A percentile compares a stretch with the other conserved stretches of the same genome.
phyloP scores from a whole-genome alignment of 148 eudicot genomes.

The Hydrangea macrophylla region DNA sequence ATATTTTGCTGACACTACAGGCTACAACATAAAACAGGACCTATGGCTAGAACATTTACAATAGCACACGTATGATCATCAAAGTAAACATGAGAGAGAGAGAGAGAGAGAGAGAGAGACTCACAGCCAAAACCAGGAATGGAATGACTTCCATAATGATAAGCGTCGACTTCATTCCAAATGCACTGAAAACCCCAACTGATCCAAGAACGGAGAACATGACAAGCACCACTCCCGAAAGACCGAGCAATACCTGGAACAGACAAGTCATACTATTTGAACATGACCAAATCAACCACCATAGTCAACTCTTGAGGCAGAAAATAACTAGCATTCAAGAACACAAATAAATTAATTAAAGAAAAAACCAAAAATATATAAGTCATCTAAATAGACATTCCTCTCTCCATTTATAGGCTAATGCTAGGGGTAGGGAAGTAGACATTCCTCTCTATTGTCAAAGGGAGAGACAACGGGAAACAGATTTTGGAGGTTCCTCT shows the following conservation, averaged over 20 bases:
- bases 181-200: slow-evolving; percentile 95
- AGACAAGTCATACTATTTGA: slow-evolving; percentile 3
- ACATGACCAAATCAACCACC: not conserved
- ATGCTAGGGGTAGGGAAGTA: too few relatives aligned
- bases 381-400: too few relatives aligned
- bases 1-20: not conserved
- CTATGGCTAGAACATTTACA: not conserved
- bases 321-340: not conserved
- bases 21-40: not conserved
- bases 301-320: not conserved
- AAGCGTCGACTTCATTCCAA: slow-evolving; percentile 96
- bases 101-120: slow-evolving; percentile 24
- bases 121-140: slow-evolving; percentile 96
- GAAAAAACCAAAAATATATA: too few relatives aligned
- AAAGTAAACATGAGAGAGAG: not conserved
- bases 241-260: slow-evolving; percentile 83
- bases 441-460: too few relatives aligned
- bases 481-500: too few relatives aligned
- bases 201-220: slow-evolving; percentile 98
- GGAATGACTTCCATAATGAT: slow-evolving; percentile 99
- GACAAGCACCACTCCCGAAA: slow-evolving; percentile 90
- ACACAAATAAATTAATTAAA: slow-evolving; percentile 1
- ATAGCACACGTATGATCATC: not conserved
- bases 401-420: too few relatives aligned
- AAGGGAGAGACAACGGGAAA: too few relatives aligned